phyloP scores from a whole-genome alignment of 495 filamentous ascomycete genomes.

The Penicillium paradoxum region DNA sequence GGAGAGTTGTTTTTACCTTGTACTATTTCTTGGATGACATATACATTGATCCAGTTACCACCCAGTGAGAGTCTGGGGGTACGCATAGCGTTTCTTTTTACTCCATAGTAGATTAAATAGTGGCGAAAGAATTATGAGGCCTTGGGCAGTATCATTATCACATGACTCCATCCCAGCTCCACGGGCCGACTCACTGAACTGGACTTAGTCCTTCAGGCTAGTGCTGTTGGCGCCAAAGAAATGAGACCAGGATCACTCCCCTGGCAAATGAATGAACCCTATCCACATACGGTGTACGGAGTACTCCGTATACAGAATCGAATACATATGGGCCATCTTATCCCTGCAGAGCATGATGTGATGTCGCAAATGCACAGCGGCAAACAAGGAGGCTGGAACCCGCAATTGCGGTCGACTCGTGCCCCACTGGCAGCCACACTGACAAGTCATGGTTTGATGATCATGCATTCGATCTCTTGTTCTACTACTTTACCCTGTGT shows the following conservation, averaged over 20 bases:
- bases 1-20: not conserved
- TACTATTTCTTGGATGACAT: not conserved
- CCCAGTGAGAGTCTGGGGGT: not conserved
- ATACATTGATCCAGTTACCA: constrained; percentile 8
- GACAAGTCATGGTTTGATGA: not conserved
- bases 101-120: not conserved
- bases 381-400: not conserved
- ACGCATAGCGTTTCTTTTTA: not conserved
- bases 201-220: not conserved
- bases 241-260: no score
- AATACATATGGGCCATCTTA: not conserved
- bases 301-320: no score
- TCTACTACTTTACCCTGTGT: not conserved
- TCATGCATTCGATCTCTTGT: not conserved
- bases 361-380: not conserved
- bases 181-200: not conserved
- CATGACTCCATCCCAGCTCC: not conserved
- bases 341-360: not conserved
- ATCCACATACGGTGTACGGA: no score
- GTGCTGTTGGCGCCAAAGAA: no score
- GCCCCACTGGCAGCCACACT: not conserved
- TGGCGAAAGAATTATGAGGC: not conserved
- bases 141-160: no score
- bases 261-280: no score
- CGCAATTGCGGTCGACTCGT: not conserved